These are phyloP conservation scores for Phytophthora cryptogea DNA, from an alignment of 352 stramenopile genomes.

Conservation along the genomic window DNA sequence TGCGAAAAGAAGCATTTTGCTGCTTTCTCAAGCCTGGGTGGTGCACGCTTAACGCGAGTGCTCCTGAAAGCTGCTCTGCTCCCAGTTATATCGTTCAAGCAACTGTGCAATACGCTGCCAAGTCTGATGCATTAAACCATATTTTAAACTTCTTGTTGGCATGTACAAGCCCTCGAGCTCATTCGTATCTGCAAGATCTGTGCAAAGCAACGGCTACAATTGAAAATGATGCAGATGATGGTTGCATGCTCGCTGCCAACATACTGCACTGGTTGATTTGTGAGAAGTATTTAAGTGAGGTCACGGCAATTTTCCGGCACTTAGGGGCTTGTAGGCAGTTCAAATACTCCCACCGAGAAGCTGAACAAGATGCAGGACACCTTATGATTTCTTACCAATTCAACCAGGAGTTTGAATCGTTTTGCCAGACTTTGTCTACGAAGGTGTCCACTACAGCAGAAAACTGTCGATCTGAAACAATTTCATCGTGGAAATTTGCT, in stretches of 20 bases:
- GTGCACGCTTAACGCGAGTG: background rate
- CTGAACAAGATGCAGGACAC: background rate
- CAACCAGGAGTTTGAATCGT: conserved; percentile 5
- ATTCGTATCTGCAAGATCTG: conserved; percentile 22
- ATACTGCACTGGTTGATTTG: conserved; percentile 30
- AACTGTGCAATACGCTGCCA: conserved; percentile 5
- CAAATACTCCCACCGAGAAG: conserved; percentile 20
- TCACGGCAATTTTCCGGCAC: conserved; percentile 26
- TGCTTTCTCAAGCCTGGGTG: conserved; percentile 23
- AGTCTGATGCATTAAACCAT: conserved; percentile 4
- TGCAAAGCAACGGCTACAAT: background rate
- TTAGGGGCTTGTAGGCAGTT: conserved; percentile 29
- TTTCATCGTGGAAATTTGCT: conserved; percentile 17
- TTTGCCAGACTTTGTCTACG: conserved; percentile 2
- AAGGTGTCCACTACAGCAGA: background rate
- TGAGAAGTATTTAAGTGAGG: conserved; percentile 38
- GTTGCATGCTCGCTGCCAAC: background rate
- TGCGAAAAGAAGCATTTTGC: conserved; percentile 25
- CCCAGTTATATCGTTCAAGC: background rate
- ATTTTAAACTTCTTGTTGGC: conserved; percentile 15
- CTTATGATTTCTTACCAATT: background rate
- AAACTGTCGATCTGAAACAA: background rate
- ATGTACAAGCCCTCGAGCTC: conserved; percentile 10
- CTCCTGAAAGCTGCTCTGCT: background rate
- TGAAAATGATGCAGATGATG: conserved; percentile 3